phyloP scores from a whole-genome alignment of 78 protist genomes.

The Dictyostelium firmibasis region DNA sequence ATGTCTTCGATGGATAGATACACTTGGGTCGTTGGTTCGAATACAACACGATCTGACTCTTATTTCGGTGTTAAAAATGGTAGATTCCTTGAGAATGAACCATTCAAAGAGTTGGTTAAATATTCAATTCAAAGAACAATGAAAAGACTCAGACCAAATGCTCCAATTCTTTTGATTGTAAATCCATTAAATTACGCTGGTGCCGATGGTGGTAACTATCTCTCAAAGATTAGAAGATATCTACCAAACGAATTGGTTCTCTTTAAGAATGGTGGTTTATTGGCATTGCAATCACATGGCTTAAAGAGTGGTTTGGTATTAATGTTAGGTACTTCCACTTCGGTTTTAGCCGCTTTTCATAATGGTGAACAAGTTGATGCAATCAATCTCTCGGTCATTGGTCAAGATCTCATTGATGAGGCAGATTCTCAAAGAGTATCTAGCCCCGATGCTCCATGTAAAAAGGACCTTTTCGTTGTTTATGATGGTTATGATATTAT shows the following conservation, averaged over 20 bases:
- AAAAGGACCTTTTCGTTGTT: neutral
- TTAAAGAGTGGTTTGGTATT: slow-evolving; percentile 32
- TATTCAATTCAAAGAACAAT: neutral
- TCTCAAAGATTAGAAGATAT: neutral
- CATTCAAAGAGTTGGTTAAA: neutral
- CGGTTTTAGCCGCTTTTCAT: neutral
- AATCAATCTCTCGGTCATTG: neutral
- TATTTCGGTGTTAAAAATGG: neutral
- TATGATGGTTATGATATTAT: too few relatives aligned
- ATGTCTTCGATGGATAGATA: slow-evolving; percentile 16
- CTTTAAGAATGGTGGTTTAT: slow-evolving; percentile 5
- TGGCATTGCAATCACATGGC: slow-evolving; percentile 28
- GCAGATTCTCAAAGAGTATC: neutral
- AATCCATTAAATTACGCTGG: neutral
- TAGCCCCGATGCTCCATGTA: neutral
- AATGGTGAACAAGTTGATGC: neutral
- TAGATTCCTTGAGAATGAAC: neutral
- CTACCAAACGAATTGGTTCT: neutral
- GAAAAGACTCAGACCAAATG: neutral
- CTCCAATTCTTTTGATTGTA: neutral
- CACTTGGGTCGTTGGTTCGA: slow-evolving; percentile 11
- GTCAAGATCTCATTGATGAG: neutral
- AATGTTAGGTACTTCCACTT: neutral
- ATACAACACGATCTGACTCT: neutral
- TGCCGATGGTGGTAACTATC: neutral